Evolutionary conservation across 108 stramenopile species (phyloP).

Genomic region (Nitzschia sp.): DNA sequence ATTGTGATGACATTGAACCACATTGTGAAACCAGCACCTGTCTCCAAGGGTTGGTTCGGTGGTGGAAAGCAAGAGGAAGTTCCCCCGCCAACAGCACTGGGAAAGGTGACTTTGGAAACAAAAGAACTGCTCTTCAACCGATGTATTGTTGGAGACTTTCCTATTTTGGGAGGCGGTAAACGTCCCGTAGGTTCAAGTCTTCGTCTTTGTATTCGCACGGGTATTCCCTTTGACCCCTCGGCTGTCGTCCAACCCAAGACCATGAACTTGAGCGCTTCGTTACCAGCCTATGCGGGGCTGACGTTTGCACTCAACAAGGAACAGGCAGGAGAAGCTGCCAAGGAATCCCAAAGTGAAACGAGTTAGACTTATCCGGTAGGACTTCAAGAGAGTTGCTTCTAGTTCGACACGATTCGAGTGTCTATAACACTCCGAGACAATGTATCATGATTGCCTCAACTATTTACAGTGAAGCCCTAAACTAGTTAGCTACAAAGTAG

Average conservation of each 20-base stretch:
- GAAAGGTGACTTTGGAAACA: constrained; percentile 32
- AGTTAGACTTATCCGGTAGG: no score
- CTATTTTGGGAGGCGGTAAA: constrained; percentile 19
- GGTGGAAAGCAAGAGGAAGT: constrained; percentile 1
- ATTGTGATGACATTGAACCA: constrained; percentile 10
- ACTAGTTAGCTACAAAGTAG: no score
- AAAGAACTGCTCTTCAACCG: constrained; percentile 16
- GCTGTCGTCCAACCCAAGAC: background rate
- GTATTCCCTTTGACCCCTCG: constrained; percentile 11
- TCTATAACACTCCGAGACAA: no score
- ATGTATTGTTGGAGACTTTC: constrained; percentile 37
- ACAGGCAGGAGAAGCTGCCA: background rate
- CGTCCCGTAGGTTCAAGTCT: constrained; percentile 19
- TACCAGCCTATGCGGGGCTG: background rate
- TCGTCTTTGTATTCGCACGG: constrained; percentile 30
- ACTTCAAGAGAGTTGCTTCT: no score
- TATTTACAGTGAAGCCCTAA: no score
- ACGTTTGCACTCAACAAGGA: background rate
- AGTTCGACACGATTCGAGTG: no score
- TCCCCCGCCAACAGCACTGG: constrained; percentile 1
- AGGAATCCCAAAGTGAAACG: no score
- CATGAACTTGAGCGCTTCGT: background rate
- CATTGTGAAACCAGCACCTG: background rate
- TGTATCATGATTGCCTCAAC: no score
- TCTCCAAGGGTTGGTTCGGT: constrained; percentile 22